Base-by-base conservation (phyloP, 2,329 filamentous ascomycete genomes). In the Ceratocystis variospora region DNA sequence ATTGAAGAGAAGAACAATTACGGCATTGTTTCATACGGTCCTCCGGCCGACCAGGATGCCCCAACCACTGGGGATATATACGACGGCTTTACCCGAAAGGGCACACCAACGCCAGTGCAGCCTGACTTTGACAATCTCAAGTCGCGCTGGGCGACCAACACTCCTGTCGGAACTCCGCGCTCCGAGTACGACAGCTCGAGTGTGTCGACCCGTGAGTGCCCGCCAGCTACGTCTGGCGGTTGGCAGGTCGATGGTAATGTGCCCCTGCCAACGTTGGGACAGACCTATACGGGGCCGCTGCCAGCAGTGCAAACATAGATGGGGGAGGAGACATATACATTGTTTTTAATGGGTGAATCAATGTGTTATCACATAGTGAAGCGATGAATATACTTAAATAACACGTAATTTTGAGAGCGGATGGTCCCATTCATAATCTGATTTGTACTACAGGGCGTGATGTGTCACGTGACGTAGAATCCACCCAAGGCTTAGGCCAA, bases 1-100 rank as follows among this genome's bases (percentile, higher is more conserved):
- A 90, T 95, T 69, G 78, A 93, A 73, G 90, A 95, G 75, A 79
- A 82, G 63, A 95, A 96, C 75, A 76, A 89, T 72, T 96, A 95
- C 74, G 90, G 90, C 48, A 79, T 96, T 45, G 82, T 95, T 71
- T 85, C 81, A 22, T 96, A 96, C 73, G 89, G 87, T 0, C 77
- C 82, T 2, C 75, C 78, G n/a, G 80, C 79, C 10, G 79, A 79
- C 45, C 76, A 80, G 25, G 75, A 79, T 7, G 79, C 79, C 1
- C 63, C 53, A 12, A 48, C 31, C 2, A 62, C 62, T 25, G 82
- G 81, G n/a, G 78, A 81, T 15, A 76, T 86, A 61, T 77, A 79
- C 67, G 89, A 84, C 70, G 87, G 89, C 44, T 91, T 81, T 75
- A 81, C 83, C 0, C 83, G 88, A 70, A 82, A 82, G 62, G 90